phyloP scores from a whole-genome alignment of 2,329 filamentous ascomycete species.

The Esteya vermicola region DNA sequence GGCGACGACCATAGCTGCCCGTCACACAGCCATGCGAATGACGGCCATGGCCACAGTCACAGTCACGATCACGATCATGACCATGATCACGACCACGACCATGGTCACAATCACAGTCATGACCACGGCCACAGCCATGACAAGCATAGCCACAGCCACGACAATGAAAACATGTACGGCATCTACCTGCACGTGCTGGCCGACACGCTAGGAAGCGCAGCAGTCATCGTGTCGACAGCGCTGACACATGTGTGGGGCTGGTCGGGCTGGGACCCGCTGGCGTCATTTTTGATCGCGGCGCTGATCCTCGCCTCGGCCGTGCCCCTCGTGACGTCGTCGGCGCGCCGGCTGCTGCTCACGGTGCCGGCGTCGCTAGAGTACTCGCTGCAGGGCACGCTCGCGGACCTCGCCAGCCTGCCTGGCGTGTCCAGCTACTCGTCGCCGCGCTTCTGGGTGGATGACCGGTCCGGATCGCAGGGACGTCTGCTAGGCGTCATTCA shows the following conservation, averaged over 20 bases:
- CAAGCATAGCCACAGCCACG: slow-evolving; percentile 11
- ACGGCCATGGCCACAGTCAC: too few relatives aligned
- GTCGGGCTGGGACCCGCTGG: slow-evolving; percentile 88
- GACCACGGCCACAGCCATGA: slow-evolving; percentile 24
- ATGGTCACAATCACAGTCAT: slow-evolving; percentile 15
- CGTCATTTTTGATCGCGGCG: slow-evolving; percentile 83
- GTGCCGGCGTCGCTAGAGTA: slow-evolving; percentile 81
- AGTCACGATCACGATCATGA: slow-evolving; percentile 41
- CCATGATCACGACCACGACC: slow-evolving; percentile 37
- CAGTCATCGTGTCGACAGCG: slow-evolving; percentile 82
- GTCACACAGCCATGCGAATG: slow-evolving; percentile 19
- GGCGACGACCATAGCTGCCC: slow-evolving; percentile 24
- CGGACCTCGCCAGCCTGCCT: slow-evolving; percentile 65
- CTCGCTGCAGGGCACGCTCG: slow-evolving; percentile 69
- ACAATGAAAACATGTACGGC: slow-evolving; percentile 92
- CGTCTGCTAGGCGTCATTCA: slow-evolving; percentile 87
- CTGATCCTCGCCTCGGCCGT: slow-evolving; percentile 88
- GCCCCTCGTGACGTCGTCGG: slow-evolving; percentile 74
- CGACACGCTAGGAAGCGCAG: slow-evolving; percentile 85
- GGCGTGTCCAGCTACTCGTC: slow-evolving; percentile 78
- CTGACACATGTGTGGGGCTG: slow-evolving; percentile 80
- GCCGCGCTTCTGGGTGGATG: slow-evolving; percentile 87
- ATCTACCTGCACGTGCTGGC: slow-evolving; percentile 94
- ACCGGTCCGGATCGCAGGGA: slow-evolving; percentile 65
- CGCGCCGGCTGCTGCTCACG: slow-evolving; percentile 68